Evolutionary conservation across 2,329 filamentous ascomycete species (phyloP).

Genomic region (Bimuria novae-zelandiae): DNA sequence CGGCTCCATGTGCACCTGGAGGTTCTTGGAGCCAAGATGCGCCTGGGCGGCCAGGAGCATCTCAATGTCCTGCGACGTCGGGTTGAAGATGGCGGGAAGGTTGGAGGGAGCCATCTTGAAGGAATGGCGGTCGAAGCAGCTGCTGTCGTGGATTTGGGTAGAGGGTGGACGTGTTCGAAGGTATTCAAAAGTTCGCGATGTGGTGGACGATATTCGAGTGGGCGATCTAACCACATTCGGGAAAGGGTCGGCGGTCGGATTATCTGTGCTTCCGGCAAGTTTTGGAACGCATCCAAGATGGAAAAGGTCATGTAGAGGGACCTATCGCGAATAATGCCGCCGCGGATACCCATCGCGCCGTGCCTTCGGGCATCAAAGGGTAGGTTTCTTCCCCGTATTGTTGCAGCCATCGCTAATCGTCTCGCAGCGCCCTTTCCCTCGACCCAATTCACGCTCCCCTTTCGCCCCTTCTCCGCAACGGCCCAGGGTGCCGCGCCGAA

Average conservation of each 20-base stretch:
- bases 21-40: slow-evolving; percentile 98
- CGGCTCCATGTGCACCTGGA: slow-evolving; percentile 99
- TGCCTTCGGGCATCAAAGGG: slow-evolving; percentile 50
- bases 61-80: slow-evolving; percentile 98
- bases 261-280: slow-evolving; percentile 21
- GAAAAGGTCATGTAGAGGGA: background rate
- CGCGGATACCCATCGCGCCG: slow-evolving; percentile 51
- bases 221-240: background rate
- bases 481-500: slow-evolving; percentile 65
- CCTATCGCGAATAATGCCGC: slow-evolving; percentile 49
- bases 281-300: slow-evolving; percentile 15
- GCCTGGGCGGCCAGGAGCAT: slow-evolving; percentile 96
- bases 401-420: background rate
- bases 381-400: slow-evolving; percentile 18
- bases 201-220: slow-evolving; percentile 19
- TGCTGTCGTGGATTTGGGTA: slow-evolving; percentile 26
- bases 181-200: slow-evolving; percentile 25
- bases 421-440: slow-evolving; percentile 26
- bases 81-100: slow-evolving; percentile 94
- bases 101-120: slow-evolving; percentile 91
- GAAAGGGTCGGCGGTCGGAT: slow-evolving; percentile 16
- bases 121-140: slow-evolving; percentile 35
- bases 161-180: slow-evolving; percentile 15
- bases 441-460: slow-evolving; percentile 56
- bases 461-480: slow-evolving; percentile 65